Evolutionary conservation across 306 rosid genomes (phyloP), one percentile per base, ranked within the genome.

Genomic region (Sophora flavescens): DNA sequence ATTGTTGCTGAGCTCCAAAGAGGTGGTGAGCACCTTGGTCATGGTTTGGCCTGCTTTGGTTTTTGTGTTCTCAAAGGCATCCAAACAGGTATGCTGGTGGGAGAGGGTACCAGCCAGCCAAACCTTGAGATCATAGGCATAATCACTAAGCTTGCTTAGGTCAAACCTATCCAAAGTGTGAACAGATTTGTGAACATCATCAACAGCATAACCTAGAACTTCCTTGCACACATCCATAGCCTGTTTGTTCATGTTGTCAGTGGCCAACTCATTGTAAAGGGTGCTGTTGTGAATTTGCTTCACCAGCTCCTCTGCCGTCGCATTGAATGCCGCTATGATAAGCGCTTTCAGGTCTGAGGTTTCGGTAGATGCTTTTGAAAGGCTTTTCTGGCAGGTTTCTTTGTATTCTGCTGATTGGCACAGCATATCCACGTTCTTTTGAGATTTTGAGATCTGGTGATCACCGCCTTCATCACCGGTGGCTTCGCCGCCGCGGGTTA

Each of bases 21-120:
- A 79, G 1, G 80, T 9, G 8, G 87, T 91, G 58, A 95, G 75
- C 14, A 79, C 59, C 11, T 30, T 3, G 14, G 81, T 39, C 91
- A 95, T 95, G 26, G 76, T 83, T 7, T 83, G 68, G 0, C 91
- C 93, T 0, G 91, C 91, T 0, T 88, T 70, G 1, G 93, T 88
- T 2, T 82, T 80, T 3, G 89, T 81, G 85, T 89, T 83, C 59
- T 84, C 81, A 36, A 95, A 95, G 0, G 89, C 97, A 2, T 90
- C 97, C 42, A 92, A 59, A 68, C 99, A 95, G 1, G 97, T 89
- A 0, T 84, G 86, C 36, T 92, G 91, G 80, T 87, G 90, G 0
- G 93, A 75, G 13, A 95, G 73, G 4, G 97, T 85, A 1, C 80
- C 99, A 1, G 89, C 67, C 1, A 95, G 79, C 99, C 99, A 95